These are phyloP conservation scores for Fusarium proliferatum DNA, from an alignment of 2,329 filamentous ascomycete species.

Conservation along the genomic window DNA sequence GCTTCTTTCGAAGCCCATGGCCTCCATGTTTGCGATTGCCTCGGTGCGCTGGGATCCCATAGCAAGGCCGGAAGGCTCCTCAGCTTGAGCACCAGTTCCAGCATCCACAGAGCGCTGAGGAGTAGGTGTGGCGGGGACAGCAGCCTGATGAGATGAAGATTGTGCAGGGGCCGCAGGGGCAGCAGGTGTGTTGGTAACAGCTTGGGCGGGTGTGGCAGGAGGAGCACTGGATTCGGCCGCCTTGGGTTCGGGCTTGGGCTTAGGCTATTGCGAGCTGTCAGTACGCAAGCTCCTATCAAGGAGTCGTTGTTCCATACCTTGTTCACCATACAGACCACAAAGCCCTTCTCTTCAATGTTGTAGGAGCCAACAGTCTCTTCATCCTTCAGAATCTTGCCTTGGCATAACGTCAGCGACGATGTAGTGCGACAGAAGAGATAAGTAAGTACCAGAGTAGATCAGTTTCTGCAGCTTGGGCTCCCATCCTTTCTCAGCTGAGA, in stretches of 20 bases:
- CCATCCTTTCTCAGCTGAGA: slow-evolving; percentile 93
- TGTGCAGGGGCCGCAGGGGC: slow-evolving; percentile 57
- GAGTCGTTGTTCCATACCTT: slow-evolving; percentile 71
- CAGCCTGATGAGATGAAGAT: slow-evolving; percentile 59
- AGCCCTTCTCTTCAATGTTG: slow-evolving; percentile 99
- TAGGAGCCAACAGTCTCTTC: slow-evolving; percentile 96
- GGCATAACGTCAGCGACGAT: slow-evolving; percentile 39
- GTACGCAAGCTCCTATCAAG: slow-evolving; percentile 14
- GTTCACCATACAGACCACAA: slow-evolving; percentile 97
- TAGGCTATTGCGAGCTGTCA: slow-evolving; percentile 49
- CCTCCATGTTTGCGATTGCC: slow-evolving; percentile 92
- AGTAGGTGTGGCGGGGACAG: slow-evolving; percentile 64
- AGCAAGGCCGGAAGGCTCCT: slow-evolving; percentile 79
- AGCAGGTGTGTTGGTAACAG: slow-evolving; percentile 71
- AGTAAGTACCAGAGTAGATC: slow-evolving; percentile 87
- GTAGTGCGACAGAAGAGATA: background rate
- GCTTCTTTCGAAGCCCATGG: slow-evolving; percentile 91
- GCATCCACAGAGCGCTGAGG: slow-evolving; percentile 58
- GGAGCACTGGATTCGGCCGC: slow-evolving; percentile 70
- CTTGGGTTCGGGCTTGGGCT: slow-evolving; percentile 74
- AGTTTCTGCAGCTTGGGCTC: slow-evolving; percentile 91
- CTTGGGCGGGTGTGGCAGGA: slow-evolving; percentile 65
- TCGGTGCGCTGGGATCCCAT: slow-evolving; percentile 85
- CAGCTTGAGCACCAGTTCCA: slow-evolving; percentile 57
- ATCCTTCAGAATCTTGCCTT: slow-evolving; percentile 98